Base-by-base conservation (phyloP, 2,329 filamentous ascomycete species). In the Cladosporium sp. region DNA sequence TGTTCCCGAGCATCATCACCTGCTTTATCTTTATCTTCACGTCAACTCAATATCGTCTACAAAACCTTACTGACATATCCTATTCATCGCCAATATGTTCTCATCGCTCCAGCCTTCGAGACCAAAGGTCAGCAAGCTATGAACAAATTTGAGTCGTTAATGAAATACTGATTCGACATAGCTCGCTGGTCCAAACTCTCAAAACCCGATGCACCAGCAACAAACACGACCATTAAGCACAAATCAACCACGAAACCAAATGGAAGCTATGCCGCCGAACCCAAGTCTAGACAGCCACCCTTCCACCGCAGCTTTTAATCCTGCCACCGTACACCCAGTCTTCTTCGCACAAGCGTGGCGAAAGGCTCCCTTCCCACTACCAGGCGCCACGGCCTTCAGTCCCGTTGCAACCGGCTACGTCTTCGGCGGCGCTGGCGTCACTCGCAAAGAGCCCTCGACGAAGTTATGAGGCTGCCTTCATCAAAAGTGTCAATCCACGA, bases 291-390 rank as follows among this genome's bases (percentile, higher is more conserved):
- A 58, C 22, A 19, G 52, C 19, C 52, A 57, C 19, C 25, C 50
- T 45, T 8, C 49, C 15, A 25, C 67, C 8, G 49, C 58, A 11
- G 15, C 64, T 5, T 82, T 81, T 68, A 80, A 88, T 69, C 76
- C 83, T 9, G 84, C 88, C 1, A 79, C 78, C 39, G 76, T 83
- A 25, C 89, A 92, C 64, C 89, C 89, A 0, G 88, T 90, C 1
- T 92, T 92, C 74, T 91, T 92, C 75, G 88, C 88, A 0, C 77
- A 83, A 30, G 79, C 80, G 54, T 74, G 90, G 52, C 82, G 81
- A 59, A 83, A 80, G 65, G 78, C 82, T 2, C 81, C 84, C 5
- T 76, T 80, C 20, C 69, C 75, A 0, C 65, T 78, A 59, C 74
- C 73, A 12, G 63, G 71, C 15, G 71, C 71, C 43, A 69, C 71